These are phyloP conservation scores for Uncinocarpus reesii DNA, from an alignment of 2,329 filamentous ascomycete genomes.

Conservation along the genomic window DNA sequence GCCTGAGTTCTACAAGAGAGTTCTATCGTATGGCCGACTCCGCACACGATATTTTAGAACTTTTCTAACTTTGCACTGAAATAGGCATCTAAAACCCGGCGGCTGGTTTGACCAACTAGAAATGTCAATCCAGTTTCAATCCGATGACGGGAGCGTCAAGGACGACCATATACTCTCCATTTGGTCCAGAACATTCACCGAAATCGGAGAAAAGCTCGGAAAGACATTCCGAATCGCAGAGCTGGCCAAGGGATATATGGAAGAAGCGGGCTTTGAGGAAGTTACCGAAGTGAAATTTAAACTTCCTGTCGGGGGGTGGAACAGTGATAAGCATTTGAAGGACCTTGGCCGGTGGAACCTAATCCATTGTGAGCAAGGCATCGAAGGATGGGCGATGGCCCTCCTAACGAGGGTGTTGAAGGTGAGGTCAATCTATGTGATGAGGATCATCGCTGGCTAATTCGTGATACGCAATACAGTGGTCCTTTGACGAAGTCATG, in stretches of 20 bases:
- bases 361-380: constrained; percentile 13
- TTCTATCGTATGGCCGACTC: constrained; percentile 20
- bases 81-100: constrained; percentile 27
- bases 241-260: background rate
- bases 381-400: constrained; percentile 11
- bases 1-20: constrained; percentile 33
- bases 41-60: background rate
- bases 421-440: background rate
- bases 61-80: background rate
- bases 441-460: constrained; percentile 17
- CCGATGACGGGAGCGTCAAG: constrained; percentile 19
- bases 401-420: constrained; percentile 12
- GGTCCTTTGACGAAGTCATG: constrained; percentile 12
- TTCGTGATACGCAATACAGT: background rate
- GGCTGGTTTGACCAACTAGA: constrained; percentile 32
- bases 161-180: constrained; percentile 17
- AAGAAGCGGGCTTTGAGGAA: background rate
- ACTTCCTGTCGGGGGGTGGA: constrained; percentile 35
- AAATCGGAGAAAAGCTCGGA: constrained; percentile 14
- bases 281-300: constrained; percentile 31
- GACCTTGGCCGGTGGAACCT: constrained; percentile 11
- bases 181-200: constrained; percentile 17
- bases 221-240: constrained; percentile 25
- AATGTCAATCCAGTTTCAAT: constrained; percentile 19
- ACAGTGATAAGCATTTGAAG: constrained; percentile 23